Conservation (phyloP, 2,329 filamentous ascomycete genomes). For the Scolecobasidium constrictum region DNA sequence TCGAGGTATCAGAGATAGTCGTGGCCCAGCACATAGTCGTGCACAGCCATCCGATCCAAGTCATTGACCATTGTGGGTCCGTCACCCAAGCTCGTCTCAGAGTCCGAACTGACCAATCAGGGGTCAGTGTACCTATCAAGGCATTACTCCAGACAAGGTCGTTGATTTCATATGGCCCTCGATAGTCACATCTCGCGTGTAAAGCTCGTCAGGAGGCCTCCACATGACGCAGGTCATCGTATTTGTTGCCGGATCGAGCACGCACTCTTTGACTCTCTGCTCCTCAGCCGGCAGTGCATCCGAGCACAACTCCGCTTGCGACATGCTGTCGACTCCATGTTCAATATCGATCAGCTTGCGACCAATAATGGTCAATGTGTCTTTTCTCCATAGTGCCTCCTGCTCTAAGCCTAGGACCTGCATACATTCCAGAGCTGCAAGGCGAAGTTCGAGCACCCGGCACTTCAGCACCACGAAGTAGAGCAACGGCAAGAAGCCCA, state of each 20-base stretch:
- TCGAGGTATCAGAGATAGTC: no score
- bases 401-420: neutral
- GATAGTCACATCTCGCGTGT: no score
- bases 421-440: neutral
- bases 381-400: neutral
- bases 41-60: no score
- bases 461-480: neutral
- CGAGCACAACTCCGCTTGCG: neutral
- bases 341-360: neutral
- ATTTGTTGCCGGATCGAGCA: neutral
- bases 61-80: no score
- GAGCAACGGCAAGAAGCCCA: neutral
- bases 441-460: neutral
- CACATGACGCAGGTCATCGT: neutral
- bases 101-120: no score
- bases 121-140: no score
- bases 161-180: no score
- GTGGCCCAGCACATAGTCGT: no score
- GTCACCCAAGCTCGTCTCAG: no score
- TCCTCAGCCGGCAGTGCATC: neutral
- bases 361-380: neutral
- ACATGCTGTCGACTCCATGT: neutral
- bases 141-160: no score
- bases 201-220: neutral
- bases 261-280: neutral